Percentiles rank a stretch among this genome's conserved stretches.
phyloP scores from a whole-genome alignment of 805 yeast genomes.

The Ogataea henricii region DNA sequence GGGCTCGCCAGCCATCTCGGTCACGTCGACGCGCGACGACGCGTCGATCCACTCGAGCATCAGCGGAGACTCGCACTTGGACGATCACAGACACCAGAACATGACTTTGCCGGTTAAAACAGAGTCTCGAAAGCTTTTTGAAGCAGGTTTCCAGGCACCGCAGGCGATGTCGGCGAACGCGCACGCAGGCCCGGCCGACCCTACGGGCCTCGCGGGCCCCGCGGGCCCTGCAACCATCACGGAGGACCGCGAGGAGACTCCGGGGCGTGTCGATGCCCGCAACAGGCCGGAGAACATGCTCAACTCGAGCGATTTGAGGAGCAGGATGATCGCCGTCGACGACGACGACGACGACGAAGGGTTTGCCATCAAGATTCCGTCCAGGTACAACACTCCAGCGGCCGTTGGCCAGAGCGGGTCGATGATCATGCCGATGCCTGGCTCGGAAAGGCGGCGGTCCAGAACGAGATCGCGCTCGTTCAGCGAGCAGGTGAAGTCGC shows the following conservation, averaged over 20 bases:
- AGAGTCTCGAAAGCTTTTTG: slow-evolving; percentile 23
- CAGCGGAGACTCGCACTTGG: slow-evolving; percentile 37
- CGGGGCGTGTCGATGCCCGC: slow-evolving; percentile 3
- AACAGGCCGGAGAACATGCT: slow-evolving; percentile 24
- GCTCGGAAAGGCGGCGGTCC: slow-evolving; percentile 19
- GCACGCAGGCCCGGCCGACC: no score
- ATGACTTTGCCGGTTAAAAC: slow-evolving; percentile 36
- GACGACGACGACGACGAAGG: slow-evolving; percentile 34
- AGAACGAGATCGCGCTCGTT: slow-evolving; percentile 40
- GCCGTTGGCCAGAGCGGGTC: background rate
- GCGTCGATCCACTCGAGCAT: slow-evolving; percentile 37
- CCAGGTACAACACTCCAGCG: slow-evolving; percentile 14
- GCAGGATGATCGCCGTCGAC: slow-evolving; percentile 31
- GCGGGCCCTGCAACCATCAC: slow-evolving; percentile 3
- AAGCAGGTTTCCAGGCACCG: slow-evolving; percentile 3
- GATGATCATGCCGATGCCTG: slow-evolving; percentile 7
- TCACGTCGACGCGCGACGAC: slow-evolving; percentile 34
- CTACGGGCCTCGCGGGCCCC: no score
- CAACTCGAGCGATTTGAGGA: slow-evolving; percentile 34
- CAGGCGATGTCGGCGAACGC: background rate
- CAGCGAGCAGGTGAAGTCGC: slow-evolving; percentile 44
- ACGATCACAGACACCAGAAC: slow-evolving; percentile 39
- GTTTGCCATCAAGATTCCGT: slow-evolving; percentile 28
- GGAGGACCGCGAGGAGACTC: slow-evolving; percentile 13
- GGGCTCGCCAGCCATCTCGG: slow-evolving; percentile 31